Evolutionary conservation across 73 alveolate genomes (phyloP).

Genomic region (Paramecium caudatum): DNA sequence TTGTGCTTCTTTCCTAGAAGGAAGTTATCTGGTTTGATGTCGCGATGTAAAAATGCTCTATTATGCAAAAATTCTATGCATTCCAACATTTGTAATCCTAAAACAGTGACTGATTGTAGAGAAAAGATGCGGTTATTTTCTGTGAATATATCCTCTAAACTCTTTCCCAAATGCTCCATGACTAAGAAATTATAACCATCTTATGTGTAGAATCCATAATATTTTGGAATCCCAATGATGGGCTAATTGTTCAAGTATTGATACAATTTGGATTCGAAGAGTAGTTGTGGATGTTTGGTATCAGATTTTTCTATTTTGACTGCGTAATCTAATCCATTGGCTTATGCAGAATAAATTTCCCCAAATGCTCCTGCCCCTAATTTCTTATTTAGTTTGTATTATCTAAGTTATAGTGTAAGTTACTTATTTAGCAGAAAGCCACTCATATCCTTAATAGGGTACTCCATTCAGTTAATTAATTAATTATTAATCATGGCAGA

Average conservation of each 20-base stretch:
- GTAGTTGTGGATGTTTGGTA: conserved; percentile 95
- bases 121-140: conserved; percentile 86
- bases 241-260: conserved; percentile 68
- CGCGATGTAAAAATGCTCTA: conserved; percentile 94
- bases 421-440: conserved; percentile 14
- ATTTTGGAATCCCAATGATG: conserved; percentile 86
- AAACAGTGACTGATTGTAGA: conserved; percentile 87
- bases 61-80: conserved; percentile 90
- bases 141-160: conserved; percentile 90
- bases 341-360: conserved; percentile 87
- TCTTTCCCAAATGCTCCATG: conserved; percentile 93
- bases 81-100: conserved; percentile 91
- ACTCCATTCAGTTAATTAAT: conserved; percentile 61
- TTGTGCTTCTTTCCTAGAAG: conserved; percentile 91
- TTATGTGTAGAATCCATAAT: conserved; percentile 83
- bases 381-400: conserved; percentile 78
- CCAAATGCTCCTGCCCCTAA: conserved; percentile 97
- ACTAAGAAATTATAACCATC: conserved; percentile 91
- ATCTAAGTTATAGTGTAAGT: conserved; percentile 21
- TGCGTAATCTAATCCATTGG: conserved; percentile 89
- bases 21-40: conserved; percentile 97
- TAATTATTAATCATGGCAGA: conserved; percentile 58
- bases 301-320: conserved; percentile 86
- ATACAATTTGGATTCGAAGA: conserved; percentile 93
- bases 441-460: conserved; percentile 58